Percentiles rank a stretch among this genome's conserved stretches.
Conservation (phyloP, 2,329 filamentous ascomycete genomes). For the Epichloe glyceriae region DNA sequence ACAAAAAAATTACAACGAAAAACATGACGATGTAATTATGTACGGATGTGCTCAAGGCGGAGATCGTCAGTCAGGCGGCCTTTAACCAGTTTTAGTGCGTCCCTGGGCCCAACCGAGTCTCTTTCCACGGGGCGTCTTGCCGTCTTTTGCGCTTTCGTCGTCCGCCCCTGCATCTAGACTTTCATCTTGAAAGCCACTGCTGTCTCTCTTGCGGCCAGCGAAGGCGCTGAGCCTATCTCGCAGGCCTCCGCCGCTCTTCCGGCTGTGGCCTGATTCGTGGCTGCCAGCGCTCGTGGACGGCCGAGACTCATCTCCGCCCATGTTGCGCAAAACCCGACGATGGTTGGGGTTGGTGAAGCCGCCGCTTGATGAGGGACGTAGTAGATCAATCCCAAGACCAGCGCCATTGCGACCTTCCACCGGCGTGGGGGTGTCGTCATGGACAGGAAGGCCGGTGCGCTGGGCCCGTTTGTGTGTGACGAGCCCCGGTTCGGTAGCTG, state of each 20-base stretch:
- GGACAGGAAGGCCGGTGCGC: constrained; percentile 29
- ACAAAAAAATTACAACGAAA: too few relatives aligned
- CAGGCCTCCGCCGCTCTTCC: constrained; percentile 19
- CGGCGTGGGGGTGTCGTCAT: constrained; percentile 34
- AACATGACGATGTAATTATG: too few relatives aligned
- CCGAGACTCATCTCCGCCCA: constrained; percentile 11
- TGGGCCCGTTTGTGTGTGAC: constrained; percentile 11
- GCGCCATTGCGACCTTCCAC: constrained; percentile 15
- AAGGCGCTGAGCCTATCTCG: constrained; percentile 24
- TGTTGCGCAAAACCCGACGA: constrained; percentile 8
- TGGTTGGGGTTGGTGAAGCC: constrained; percentile 14
- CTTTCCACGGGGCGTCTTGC: constrained; percentile 6
- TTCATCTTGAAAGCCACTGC: constrained; percentile 7
- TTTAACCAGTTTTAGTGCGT: constrained; percentile 11
- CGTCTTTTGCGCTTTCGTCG: constrained; percentile 8
- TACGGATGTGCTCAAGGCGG: too few relatives aligned
- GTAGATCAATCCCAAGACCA: constrained; percentile 17
- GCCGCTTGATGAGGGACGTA: constrained; percentile 21
- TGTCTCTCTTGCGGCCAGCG: constrained; percentile 17
- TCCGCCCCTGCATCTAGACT: constrained; percentile 12
- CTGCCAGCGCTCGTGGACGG: constrained; percentile 21
- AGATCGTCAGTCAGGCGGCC: too few relatives aligned
- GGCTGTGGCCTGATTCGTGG: constrained; percentile 12
- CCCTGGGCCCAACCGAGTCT: constrained; percentile 7
- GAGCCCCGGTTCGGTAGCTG: constrained; percentile 27